Evolutionary conservation across 2,329 filamentous ascomycete species (phyloP).

Genomic region (Lachnellula willkommii): DNA sequence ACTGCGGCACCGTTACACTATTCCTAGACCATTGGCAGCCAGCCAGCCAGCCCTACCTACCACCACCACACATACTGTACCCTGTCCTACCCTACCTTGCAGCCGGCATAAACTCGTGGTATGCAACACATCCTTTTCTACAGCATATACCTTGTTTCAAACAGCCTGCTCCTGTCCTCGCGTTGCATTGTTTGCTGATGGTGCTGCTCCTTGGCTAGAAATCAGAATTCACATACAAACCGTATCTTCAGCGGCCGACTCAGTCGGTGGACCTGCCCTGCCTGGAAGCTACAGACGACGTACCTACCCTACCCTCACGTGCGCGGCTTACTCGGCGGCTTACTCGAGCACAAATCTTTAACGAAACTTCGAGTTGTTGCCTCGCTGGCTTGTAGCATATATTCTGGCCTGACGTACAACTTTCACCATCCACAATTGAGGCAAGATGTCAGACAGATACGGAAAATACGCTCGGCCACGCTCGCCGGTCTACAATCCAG

Average conservation of each 20-base stretch:
- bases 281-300: background rate
- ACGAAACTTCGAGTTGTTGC: slow-evolving; percentile 9
- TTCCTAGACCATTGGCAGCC: background rate
- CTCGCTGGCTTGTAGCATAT: background rate
- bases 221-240: background rate
- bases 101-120: background rate
- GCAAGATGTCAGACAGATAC: slow-evolving; percentile 45
- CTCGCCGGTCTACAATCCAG: slow-evolving; percentile 45
- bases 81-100: background rate
- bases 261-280: background rate
- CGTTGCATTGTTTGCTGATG: slow-evolving; percentile 2
- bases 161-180: background rate
- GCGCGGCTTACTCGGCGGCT: slow-evolving; percentile 4
- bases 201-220: background rate
- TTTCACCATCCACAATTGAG: background rate
- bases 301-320: slow-evolving; percentile 5
- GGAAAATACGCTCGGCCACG: slow-evolving; percentile 41
- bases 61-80: background rate
- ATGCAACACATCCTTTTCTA: background rate
- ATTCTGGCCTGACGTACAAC: background rate
- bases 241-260: background rate
- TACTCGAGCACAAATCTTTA: slow-evolving; percentile 3
- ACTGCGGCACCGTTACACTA: background rate
- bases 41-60: background rate
- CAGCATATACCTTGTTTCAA: background rate